These are phyloP conservation scores for Vigna mungo DNA, from an alignment of 306 rosid species.

Conservation along the genomic window DNA sequence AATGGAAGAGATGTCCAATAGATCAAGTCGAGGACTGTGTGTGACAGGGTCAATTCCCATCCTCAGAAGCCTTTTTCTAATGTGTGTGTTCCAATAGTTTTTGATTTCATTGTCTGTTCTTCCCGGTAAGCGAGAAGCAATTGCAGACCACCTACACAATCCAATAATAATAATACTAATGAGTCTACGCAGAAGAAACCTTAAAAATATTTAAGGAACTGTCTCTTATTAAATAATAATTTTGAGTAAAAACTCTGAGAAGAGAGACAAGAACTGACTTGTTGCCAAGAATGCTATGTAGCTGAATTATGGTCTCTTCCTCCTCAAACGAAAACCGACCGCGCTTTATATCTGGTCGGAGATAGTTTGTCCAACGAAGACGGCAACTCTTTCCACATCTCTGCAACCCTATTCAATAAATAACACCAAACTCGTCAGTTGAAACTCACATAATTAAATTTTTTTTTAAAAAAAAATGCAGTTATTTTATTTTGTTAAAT, in stretches of 20 bases:
- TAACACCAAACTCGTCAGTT: background rate
- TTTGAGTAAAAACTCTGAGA: no score
- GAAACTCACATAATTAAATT: background rate
- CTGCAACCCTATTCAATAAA: conserved; percentile 65
- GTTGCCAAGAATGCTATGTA: conserved; percentile 88
- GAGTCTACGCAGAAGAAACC: background rate
- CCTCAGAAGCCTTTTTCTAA: conserved; percentile 81
- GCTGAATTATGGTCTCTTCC: conserved; percentile 93
- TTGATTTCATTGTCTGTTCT: conserved; percentile 96
- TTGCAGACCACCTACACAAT: conserved; percentile 84
- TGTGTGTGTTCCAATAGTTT: conserved; percentile 97
- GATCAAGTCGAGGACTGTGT: conserved; percentile 82
- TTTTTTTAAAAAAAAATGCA: no score
- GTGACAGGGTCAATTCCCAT: conserved; percentile 99
- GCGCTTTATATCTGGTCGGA: conserved; percentile 91
- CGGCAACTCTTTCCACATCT: conserved; percentile 99
- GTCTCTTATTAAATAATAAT: no score
- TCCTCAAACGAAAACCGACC: conserved; percentile 92
- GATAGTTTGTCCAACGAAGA: conserved; percentile 95
- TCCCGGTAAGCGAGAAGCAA: conserved; percentile 91
- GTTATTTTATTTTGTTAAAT: no score
- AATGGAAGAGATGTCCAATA: conserved; percentile 75
- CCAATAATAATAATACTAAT: background rate
- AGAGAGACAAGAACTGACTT: conserved; percentile 52
- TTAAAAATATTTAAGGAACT: no score